Conservation (phyloP, 257 asterid genomes). For the Lycium ferocissimum region DNA sequence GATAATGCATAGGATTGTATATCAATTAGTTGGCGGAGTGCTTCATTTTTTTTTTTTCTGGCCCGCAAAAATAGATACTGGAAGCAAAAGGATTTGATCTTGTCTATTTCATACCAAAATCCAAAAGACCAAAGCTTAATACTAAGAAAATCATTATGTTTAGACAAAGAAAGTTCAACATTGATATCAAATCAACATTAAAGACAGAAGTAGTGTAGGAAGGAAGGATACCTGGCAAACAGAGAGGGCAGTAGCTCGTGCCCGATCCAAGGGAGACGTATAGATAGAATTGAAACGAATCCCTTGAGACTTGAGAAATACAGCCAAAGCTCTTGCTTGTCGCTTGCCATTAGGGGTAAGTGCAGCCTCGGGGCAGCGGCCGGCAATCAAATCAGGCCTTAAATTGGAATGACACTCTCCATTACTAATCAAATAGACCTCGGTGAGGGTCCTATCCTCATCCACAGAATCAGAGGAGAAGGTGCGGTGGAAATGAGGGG, state of each 20-base stretch:
- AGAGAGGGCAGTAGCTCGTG: constrained; percentile 74
- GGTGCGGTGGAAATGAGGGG: constrained; percentile 53
- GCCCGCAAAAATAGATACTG: not conserved
- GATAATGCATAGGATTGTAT: not conserved
- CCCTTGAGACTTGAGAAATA: constrained; percentile 82
- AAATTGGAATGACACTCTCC: constrained; percentile 91
- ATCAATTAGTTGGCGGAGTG: not conserved
- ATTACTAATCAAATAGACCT: constrained; percentile 79
- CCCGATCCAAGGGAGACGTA: constrained; percentile 91
- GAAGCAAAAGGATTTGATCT: constrained; percentile 2
- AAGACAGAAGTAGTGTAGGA: not conserved
- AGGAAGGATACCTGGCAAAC: constrained; percentile 71
- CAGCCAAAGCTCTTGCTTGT: constrained; percentile 91
- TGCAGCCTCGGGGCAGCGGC: constrained; percentile 87
- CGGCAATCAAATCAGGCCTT: constrained; percentile 93
- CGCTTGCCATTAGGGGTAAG: constrained; percentile 96
- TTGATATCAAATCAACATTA: not conserved
- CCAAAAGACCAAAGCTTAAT: not conserved
- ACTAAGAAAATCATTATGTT: not conserved
- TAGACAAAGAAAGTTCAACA: not conserved
- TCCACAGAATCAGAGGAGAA: constrained; percentile 46
- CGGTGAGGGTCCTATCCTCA: constrained; percentile 65
- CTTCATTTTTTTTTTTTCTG: not conserved
- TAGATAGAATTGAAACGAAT: constrained; percentile 75
- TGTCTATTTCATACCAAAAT: not conserved